A percentile compares a stretch with the other conserved stretches of the same genome.
Evolutionary conservation across 768 basidiomycete genomes (phyloP).

Genomic region (Cantharellus cinnabarinus): DNA sequence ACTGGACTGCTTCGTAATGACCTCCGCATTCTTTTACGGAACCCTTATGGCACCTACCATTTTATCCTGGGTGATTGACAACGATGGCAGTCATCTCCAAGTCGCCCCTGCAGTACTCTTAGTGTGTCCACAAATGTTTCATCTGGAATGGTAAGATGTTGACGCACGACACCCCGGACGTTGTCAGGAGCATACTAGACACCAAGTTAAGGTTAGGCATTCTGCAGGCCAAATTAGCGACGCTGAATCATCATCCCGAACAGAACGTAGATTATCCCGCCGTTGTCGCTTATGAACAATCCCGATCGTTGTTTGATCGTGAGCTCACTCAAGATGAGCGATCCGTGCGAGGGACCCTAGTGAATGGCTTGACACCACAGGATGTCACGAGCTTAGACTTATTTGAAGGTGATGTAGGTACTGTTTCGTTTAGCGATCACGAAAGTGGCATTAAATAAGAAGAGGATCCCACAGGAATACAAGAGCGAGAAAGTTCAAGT

Average conservation of each 20-base stretch:
- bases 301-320: slow-evolving; percentile 25
- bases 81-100: slow-evolving; percentile 39
- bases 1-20: too few relatives aligned
- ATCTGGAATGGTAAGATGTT: neutral
- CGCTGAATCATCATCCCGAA: slow-evolving; percentile 13
- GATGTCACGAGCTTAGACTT: slow-evolving; percentile 55
- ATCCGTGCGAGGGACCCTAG: slow-evolving; percentile 59
- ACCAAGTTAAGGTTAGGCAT: slow-evolving; percentile 37
- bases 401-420: slow-evolving; percentile 62
- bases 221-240: slow-evolving; percentile 1
- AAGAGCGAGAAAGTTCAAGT: slow-evolving; percentile 31
- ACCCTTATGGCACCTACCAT: slow-evolving; percentile 79
- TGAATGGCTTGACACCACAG: slow-evolving; percentile 39
- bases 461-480: slow-evolving; percentile 41
- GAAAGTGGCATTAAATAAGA: too few relatives aligned
- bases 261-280: slow-evolving; percentile 63
- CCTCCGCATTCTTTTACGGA: slow-evolving; percentile 65
- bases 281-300: slow-evolving; percentile 38
- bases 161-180: neutral
- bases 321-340: slow-evolving; percentile 40
- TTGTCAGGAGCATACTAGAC: slow-evolving; percentile 54
- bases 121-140: slow-evolving; percentile 23
- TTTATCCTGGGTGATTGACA: slow-evolving; percentile 51
- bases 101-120: slow-evolving; percentile 56
- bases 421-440: neutral